These are phyloP conservation scores for Colletotrichum filicis DNA, from an alignment of 2,329 filamentous ascomycete genomes.

Conservation along the genomic window DNA sequence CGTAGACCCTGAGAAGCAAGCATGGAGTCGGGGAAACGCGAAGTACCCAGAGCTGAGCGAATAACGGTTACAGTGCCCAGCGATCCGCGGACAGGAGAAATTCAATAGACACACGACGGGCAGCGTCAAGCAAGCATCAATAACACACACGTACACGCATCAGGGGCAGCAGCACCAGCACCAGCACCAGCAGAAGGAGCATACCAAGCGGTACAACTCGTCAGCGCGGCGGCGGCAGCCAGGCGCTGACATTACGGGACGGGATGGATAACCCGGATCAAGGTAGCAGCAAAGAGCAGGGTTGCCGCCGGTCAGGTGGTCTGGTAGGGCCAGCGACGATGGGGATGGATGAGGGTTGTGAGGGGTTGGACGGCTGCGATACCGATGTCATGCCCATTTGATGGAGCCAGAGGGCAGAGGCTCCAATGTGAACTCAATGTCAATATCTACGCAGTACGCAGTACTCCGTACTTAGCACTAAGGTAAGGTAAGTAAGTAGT, in stretches of 20 bases:
- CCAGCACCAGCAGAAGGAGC: background rate
- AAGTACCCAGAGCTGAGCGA: background rate
- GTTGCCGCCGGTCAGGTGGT: constrained; percentile 29
- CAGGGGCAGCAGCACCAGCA: too few relatives aligned
- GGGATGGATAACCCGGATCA: constrained; percentile 11
- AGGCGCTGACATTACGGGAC: constrained; percentile 12
- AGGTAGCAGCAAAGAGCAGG: constrained; percentile 21
- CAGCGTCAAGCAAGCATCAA: background rate
- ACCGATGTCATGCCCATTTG: background rate
- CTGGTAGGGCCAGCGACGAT: constrained; percentile 10
- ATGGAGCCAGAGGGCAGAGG: background rate
- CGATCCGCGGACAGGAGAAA: background rate
- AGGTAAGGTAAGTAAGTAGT: background rate
- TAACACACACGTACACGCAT: background rate
- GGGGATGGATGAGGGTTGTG: background rate
- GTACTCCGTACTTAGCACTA: too few relatives aligned
- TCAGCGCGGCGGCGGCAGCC: background rate
- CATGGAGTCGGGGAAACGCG: background rate
- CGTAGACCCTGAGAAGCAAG: background rate
- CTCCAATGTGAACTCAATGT: background rate
- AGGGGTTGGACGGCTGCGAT: background rate
- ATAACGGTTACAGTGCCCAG: background rate
- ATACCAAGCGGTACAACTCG: background rate
- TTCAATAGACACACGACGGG: background rate
- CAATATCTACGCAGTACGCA: background rate